Evolutionary conservation across 768 basidiomycete genomes (phyloP).

Genomic region (Suillus placidus): DNA sequence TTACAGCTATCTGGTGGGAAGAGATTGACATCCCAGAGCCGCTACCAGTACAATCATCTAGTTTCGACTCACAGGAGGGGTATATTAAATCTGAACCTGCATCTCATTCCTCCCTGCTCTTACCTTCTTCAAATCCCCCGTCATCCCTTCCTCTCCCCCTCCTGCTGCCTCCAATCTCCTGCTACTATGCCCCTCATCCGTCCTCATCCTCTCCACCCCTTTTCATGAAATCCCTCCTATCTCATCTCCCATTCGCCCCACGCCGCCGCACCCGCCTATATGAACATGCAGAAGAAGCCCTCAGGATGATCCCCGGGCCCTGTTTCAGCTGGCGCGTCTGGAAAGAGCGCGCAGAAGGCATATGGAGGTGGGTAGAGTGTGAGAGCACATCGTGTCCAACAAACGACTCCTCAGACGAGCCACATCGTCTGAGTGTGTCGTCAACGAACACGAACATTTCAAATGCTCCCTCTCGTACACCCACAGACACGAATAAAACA

Average conservation of each 20-base stretch:
- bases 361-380: constrained; percentile 45
- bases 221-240: constrained; percentile 43
- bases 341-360: constrained; percentile 44
- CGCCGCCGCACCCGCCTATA: constrained; percentile 41
- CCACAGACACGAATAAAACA: constrained; percentile 20
- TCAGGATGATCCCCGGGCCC: constrained; percentile 45
- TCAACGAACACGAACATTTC: constrained; percentile 9
- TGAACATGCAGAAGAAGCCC: constrained; percentile 42
- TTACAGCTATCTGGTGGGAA: constrained; percentile 61
- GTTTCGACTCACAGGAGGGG: constrained; percentile 15
- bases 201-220: constrained; percentile 26
- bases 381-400: constrained; percentile 21
- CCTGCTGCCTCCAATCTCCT: constrained; percentile 20
- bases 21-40: constrained; percentile 46
- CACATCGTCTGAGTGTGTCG: constrained; percentile 1
- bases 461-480: constrained; percentile 5
- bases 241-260: constrained; percentile 43
- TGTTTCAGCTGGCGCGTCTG: constrained; percentile 54
- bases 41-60: constrained; percentile 18
- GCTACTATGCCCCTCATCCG: constrained; percentile 27
- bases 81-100: constrained; percentile 41
- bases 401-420: background rate
- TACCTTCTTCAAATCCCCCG: constrained; percentile 22
- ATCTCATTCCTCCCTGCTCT: constrained; percentile 13
- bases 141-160: constrained; percentile 26